These are phyloP conservation scores for Martensiomyces pterosporus DNA, from an alignment of 192 early-diverging fungal genomes.

Conservation along the genomic window DNA sequence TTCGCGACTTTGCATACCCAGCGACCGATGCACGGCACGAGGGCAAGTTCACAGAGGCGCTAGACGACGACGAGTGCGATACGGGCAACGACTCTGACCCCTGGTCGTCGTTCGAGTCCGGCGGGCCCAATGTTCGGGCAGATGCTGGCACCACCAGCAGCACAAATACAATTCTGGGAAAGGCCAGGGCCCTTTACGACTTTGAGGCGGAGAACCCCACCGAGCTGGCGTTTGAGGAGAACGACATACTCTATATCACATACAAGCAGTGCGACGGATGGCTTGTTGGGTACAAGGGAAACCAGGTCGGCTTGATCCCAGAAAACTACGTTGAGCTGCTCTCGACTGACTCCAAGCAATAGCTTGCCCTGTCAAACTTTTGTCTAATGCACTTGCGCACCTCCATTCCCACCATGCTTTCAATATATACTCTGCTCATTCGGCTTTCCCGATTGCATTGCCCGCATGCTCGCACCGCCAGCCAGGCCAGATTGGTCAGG, in stretches of 20 bases:
- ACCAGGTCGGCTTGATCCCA: constrained; percentile 68
- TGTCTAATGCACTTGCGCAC: too few relatives aligned
- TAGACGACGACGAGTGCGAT: constrained; percentile 25
- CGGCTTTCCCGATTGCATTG: too few relatives aligned
- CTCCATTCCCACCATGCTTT: too few relatives aligned
- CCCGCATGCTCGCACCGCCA: too few relatives aligned
- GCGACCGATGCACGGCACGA: constrained; percentile 35
- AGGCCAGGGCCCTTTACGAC: constrained; percentile 65
- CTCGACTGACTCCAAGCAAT: constrained; percentile 3
- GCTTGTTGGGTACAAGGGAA: constrained; percentile 64
- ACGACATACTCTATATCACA: constrained; percentile 62
- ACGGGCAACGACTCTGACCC: constrained; percentile 32
- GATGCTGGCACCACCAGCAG: constrained; percentile 9
- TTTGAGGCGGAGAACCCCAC: constrained; percentile 67
- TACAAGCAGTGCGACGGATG: constrained; percentile 72
- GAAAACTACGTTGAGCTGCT: constrained; percentile 70
- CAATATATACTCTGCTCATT: too few relatives aligned
- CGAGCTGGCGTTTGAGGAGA: constrained; percentile 63
- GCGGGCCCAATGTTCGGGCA: constrained; percentile 17
- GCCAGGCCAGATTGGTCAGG: too few relatives aligned
- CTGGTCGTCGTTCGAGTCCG: constrained; percentile 36
- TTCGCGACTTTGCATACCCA: constrained; percentile 50
- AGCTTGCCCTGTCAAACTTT: too few relatives aligned
- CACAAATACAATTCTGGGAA: constrained; percentile 17
- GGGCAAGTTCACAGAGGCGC: constrained; percentile 18